Evolutionary conservation across 148 eudicot species (phyloP), one percentile per base, ranked within the genome.

Genomic region (Polygonum maritimum): DNA sequence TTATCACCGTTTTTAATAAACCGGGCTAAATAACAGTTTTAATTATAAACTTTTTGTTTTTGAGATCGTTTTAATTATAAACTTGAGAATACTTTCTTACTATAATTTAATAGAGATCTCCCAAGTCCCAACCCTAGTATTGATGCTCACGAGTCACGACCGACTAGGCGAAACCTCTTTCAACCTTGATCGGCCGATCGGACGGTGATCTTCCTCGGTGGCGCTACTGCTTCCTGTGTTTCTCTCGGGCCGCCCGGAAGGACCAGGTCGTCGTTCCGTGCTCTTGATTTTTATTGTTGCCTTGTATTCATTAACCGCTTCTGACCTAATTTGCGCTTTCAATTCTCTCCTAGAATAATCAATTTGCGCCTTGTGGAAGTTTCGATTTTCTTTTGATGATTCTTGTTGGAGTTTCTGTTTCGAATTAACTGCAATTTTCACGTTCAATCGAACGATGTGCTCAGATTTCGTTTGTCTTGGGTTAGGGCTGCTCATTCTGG

Each of bases 231-330:
- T 26, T 26, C 31, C 31, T 26, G 31, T 26, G 31, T 26, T 26
- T 26, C 31, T 26, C 31, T 26, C 31, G 31, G 31, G 31, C 31
- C 31, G 31, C 31, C 26, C 84, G 74, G 58, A 95, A 89, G 77
- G 98, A 96, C 88, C 99, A 96, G 99, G 99, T 96, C 31, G 31
- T 26, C 51, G 16, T 51, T 41, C 19, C 8, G 12, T 26, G 58
- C 26, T 60, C 35, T 31, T 2, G 0, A 63, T 3, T 40, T 26
- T 73, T 3, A 48, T 31, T 16, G 13, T n/a, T 36, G 13, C 31
- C 31, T 26, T 48, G 11, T 31, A 74, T 3, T 36, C 52, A 45
- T 11, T 75, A 39, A 54, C n/a, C 63, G 63, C 26, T 54, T 54
- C 33, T 15, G 10, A 6, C 26, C 69, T 31, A 19, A 57, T 55